Evolutionary conservation across 306 rosid genomes (phyloP).

Genomic region (Pachyrhizus erosus): DNA sequence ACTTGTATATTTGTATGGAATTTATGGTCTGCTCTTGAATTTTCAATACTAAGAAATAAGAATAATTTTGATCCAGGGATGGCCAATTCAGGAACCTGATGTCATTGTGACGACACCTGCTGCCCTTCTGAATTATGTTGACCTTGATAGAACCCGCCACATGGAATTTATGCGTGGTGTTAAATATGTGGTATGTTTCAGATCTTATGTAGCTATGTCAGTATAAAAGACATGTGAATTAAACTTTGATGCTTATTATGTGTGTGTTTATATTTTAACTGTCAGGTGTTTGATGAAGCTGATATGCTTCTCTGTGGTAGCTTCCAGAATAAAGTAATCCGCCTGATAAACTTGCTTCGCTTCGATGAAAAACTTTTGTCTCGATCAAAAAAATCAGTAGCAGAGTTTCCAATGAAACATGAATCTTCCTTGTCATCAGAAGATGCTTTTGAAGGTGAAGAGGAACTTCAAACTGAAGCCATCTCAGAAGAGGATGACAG

Average conservation of each 20-base stretch:
- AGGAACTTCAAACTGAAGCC: slow-evolving; percentile 54
- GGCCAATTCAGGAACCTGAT: slow-evolving; percentile 84
- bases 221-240: neutral
- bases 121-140: slow-evolving; percentile 88
- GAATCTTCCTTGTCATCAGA: slow-evolving; percentile 56
- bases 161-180: slow-evolving; percentile 70
- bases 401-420: slow-evolving; percentile 47
- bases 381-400: slow-evolving; percentile 50
- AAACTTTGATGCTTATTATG: neutral
- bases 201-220: slow-evolving; percentile 1
- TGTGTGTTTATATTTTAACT: slow-evolving; percentile 32
- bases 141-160: slow-evolving; percentile 62
- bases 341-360: slow-evolving; percentile 83
- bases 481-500: slow-evolving; percentile 61
- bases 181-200: slow-evolving; percentile 80
- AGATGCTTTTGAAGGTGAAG: slow-evolving; percentile 56
- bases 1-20: no score
- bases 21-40: slow-evolving; percentile 25
- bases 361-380: slow-evolving; percentile 84
- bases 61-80: slow-evolving; percentile 67
- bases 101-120: slow-evolving; percentile 93
- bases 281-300: slow-evolving; percentile 97
- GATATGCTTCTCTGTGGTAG: slow-evolving; percentile 98
- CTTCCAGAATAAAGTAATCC: slow-evolving; percentile 90
- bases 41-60: slow-evolving; percentile 7